A percentile compares a stretch with the other conserved stretches of the same genome.
Evolutionary conservation across 371 early-diverging fungal species (phyloP).

Genomic region (Mortierella sp.): DNA sequence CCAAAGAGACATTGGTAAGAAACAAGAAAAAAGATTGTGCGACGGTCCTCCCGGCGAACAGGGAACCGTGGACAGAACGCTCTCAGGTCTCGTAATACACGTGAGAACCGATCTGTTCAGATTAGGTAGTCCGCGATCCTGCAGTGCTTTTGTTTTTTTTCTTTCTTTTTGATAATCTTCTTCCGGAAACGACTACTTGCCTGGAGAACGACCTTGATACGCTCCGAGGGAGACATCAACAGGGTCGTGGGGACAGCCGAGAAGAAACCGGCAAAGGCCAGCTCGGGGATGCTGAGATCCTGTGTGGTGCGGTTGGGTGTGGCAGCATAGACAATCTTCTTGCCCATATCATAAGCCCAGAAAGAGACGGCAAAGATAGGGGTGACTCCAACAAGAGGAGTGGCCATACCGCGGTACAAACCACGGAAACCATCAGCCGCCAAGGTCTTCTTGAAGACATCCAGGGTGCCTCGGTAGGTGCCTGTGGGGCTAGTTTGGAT

Average conservation of each 20-base stretch:
- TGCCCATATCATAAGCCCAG: conserved; percentile 83
- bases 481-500: conserved; percentile 90
- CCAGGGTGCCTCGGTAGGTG: conserved; percentile 85
- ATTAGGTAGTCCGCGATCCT: neutral
- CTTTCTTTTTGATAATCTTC: neutral
- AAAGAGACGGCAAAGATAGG: conserved; percentile 96
- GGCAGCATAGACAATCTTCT: conserved; percentile 66
- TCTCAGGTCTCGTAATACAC: conserved; percentile 3
- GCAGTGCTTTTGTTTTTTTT: neutral
- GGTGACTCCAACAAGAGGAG: conserved; percentile 92
- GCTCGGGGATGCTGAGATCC: conserved; percentile 80
- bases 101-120: conserved; percentile 8
- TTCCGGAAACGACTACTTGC: conserved; percentile 54
- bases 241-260: conserved; percentile 95
- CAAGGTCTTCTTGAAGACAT: conserved; percentile 91
- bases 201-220: conserved; percentile 96
- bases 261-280: conserved; percentile 94
- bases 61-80: neutral
- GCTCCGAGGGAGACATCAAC: conserved; percentile 94
- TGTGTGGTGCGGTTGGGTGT: conserved; percentile 67
- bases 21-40: neutral
- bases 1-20: too few species aligned
- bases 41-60: neutral
- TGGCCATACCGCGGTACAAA: conserved; percentile 94
- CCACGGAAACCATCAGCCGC: conserved; percentile 91